phyloP scores from a whole-genome alignment of 2,329 filamentous ascomycete species.

The Graphilbum ipis-grandicollis region DNA sequence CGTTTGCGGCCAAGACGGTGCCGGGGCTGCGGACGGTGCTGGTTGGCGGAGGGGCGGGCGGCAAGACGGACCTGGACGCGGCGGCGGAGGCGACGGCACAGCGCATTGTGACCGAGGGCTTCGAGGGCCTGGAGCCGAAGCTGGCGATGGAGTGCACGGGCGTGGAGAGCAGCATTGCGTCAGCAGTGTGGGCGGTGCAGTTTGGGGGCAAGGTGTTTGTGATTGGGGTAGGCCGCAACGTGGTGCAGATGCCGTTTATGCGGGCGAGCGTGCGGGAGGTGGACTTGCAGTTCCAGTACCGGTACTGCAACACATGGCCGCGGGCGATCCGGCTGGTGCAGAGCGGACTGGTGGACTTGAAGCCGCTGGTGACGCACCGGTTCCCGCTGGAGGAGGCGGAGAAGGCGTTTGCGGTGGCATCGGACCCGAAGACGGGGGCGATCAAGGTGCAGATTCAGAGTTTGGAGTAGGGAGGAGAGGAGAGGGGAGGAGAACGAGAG shows the following conservation, averaged over 20 bases:
- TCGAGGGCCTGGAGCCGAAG: conserved; percentile 66
- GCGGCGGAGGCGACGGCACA: conserved; percentile 55
- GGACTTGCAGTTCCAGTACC: conserved; percentile 91
- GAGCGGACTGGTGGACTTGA: conserved; percentile 68
- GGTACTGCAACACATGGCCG: conserved; percentile 93
- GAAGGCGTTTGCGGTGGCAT: conserved; percentile 77
- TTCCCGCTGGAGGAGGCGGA: conserved; percentile 74
- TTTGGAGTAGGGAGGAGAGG: conserved; percentile 24
- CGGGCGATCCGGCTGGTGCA: conserved; percentile 76
- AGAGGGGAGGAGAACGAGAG: not conserved
- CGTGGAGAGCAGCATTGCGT: conserved; percentile 72
- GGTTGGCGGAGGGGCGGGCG: conserved; percentile 28
- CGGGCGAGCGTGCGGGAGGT: conserved; percentile 77
- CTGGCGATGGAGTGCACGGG: conserved; percentile 87
- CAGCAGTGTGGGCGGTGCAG: conserved; percentile 78
- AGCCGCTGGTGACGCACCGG: conserved; percentile 72
- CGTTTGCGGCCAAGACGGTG: conserved; percentile 70
- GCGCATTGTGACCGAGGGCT: conserved; percentile 44
- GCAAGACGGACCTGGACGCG: conserved; percentile 20
- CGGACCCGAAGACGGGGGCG: conserved; percentile 78
- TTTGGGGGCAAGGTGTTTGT: conserved; percentile 97
- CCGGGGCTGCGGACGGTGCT: conserved; percentile 68
- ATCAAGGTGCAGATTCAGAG: conserved; percentile 96
- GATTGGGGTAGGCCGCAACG: conserved; percentile 86
- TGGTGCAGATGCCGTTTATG: conserved; percentile 96